Percentiles rank a stretch among this genome's conserved stretches.
Conservation (phyloP, 2,329 filamentous ascomycete species). For the Ceratocystis ficicola region DNA sequence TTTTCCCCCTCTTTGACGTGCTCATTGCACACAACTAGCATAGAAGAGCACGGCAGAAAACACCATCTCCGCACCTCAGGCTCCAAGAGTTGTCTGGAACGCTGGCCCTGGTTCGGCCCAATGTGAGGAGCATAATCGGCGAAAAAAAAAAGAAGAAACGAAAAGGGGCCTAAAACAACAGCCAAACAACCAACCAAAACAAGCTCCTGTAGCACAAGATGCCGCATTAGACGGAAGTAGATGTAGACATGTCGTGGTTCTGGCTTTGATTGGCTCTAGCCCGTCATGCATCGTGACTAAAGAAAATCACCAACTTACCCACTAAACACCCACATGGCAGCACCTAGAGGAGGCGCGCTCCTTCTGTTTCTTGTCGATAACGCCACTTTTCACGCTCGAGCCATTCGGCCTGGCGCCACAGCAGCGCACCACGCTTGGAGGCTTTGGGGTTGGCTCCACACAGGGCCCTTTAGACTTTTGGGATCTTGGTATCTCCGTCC, state of each 20-base stretch:
- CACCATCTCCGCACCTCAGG: background rate
- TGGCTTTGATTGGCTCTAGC: background rate
- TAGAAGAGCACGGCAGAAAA: background rate
- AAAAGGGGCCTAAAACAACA: background rate
- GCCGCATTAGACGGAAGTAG: background rate
- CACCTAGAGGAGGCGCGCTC: background rate
- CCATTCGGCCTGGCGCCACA: too few relatives aligned
- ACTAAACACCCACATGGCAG: background rate
- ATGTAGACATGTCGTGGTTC: background rate
- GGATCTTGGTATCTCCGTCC: too few relatives aligned
- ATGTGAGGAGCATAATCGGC: background rate
- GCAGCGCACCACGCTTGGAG: too few relatives aligned
- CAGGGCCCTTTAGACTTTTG: too few relatives aligned
- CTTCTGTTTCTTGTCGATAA: background rate
- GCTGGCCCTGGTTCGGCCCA: background rate
- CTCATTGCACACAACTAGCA: background rate
- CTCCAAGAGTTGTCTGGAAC: background rate
- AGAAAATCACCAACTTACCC: background rate
- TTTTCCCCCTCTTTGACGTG: too few relatives aligned
- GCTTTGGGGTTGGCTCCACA: too few relatives aligned
- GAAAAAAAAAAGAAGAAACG: background rate
- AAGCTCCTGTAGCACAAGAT: constrained; percentile 1
- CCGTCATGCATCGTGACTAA: background rate
- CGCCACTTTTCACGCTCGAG: background rate
- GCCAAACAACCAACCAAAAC: background rate